phyloP scores from a whole-genome alignment of 768 basidiomycete species.

The Amanita subjunquillea region DNA sequence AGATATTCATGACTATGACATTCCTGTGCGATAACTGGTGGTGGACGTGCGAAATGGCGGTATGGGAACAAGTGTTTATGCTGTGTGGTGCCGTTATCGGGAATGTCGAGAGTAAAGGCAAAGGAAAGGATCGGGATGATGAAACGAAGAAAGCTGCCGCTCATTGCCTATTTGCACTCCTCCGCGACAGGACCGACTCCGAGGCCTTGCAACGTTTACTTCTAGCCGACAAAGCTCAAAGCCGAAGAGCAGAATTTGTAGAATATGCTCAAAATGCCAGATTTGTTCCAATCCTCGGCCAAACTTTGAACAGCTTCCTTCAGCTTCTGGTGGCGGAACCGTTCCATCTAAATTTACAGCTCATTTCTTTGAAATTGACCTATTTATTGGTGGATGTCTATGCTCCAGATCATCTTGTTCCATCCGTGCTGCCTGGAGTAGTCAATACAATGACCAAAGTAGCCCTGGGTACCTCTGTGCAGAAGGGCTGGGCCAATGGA shows the following conservation, averaged over 20 bases:
- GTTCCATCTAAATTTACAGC: slow-evolving; percentile 49
- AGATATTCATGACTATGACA: slow-evolving; percentile 47
- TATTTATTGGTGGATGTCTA: slow-evolving; percentile 44
- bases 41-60: slow-evolving; percentile 63
- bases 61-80: slow-evolving; percentile 85
- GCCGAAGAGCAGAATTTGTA: slow-evolving; percentile 16
- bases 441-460: slow-evolving; percentile 70
- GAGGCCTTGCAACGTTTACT: slow-evolving; percentile 21
- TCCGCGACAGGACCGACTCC: slow-evolving; percentile 38
- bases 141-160: slow-evolving; percentile 76
- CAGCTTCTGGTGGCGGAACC: slow-evolving; percentile 53
- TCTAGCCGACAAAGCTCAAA: slow-evolving; percentile 12
- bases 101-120: slow-evolving; percentile 58
- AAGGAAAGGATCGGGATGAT: slow-evolving; percentile 60
- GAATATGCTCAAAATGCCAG: slow-evolving; percentile 33
- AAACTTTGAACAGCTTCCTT: slow-evolving; percentile 71
- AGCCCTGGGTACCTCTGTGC: slow-evolving; percentile 40
- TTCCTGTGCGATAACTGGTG: slow-evolving; percentile 69
- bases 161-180: slow-evolving; percentile 50
- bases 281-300: slow-evolving; percentile 74
- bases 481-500: slow-evolving; percentile 65
- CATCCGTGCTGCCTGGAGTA: slow-evolving; percentile 76
- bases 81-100: slow-evolving; percentile 58
- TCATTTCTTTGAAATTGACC: slow-evolving; percentile 48
- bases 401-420: slow-evolving; percentile 40